A percentile compares a stretch with the other conserved stretches of the same genome.
Evolutionary conservation across 805 yeast species (phyloP).

Genomic region (Metschnikowia proteae): DNA sequence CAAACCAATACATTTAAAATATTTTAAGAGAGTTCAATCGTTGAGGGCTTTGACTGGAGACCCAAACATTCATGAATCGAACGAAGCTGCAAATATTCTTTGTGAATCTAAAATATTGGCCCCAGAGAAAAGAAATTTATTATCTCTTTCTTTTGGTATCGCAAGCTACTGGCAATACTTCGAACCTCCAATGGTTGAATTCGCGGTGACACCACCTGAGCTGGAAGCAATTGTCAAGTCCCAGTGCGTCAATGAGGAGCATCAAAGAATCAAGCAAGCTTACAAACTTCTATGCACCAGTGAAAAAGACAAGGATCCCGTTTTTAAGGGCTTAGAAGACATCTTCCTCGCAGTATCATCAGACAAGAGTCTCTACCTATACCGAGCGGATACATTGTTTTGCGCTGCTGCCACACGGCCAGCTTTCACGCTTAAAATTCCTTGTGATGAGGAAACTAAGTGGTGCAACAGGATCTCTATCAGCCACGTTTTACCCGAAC

Average conservation of each 20-base stretch:
- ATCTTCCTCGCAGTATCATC: slow-evolving; percentile 15
- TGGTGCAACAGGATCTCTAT: slow-evolving; percentile 36
- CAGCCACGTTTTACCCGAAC: slow-evolving; percentile 32
- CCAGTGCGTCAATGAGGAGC: slow-evolving; percentile 32
- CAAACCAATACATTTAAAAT: slow-evolving; percentile 33
- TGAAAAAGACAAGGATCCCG: not conserved
- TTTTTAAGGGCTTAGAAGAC: not conserved
- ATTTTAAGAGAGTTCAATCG: slow-evolving; percentile 49
- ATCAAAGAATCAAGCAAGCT: slow-evolving; percentile 28
- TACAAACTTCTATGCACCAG: slow-evolving; percentile 1
- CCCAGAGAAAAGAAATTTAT: slow-evolving; percentile 11
- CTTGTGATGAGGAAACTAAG: slow-evolving; percentile 24
- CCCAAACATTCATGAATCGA: slow-evolving; percentile 29
- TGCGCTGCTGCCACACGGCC: slow-evolving; percentile 13
- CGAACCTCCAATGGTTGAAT: slow-evolving; percentile 22
- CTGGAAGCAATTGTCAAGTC: slow-evolving; percentile 15
- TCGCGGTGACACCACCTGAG: not conserved
- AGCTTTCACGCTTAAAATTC: slow-evolving; percentile 7
- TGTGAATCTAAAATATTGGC: slow-evolving; percentile 39
- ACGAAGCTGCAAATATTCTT: slow-evolving; percentile 26
- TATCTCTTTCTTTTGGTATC: slow-evolving; percentile 24
- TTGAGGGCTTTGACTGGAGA: slow-evolving; percentile 50
- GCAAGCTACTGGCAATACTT: slow-evolving; percentile 35
- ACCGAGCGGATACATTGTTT: slow-evolving; percentile 12
- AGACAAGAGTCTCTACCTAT: slow-evolving; percentile 9